phyloP scores from a whole-genome alignment of 2,329 filamentous ascomycete species.

The Paradendryphiella salina region DNA sequence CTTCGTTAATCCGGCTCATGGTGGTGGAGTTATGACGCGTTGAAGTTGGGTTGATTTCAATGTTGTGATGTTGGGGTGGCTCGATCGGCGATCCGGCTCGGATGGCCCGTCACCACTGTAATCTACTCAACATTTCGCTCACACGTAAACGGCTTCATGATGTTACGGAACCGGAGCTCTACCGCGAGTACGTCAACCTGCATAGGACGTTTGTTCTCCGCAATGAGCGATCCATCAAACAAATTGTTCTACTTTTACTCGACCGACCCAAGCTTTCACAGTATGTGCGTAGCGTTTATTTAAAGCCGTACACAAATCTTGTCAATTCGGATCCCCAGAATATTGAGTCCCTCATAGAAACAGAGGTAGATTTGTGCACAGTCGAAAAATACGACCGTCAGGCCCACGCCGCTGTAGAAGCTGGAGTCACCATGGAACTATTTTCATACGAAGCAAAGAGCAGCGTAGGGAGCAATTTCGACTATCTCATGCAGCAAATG shows the following conservation, averaged over 20 bases:
- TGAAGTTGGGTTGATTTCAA: too few relatives aligned
- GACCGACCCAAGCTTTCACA: background rate
- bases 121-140: conserved; percentile 16
- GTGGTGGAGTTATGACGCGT: too few relatives aligned
- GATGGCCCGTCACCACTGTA: too few relatives aligned
- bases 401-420: background rate
- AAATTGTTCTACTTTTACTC: background rate
- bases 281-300: background rate
- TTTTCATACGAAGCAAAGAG: background rate
- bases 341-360: background rate
- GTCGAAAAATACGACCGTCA: background rate
- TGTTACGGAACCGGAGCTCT: conserved; percentile 13
- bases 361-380: background rate
- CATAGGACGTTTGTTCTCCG: conserved; percentile 1
- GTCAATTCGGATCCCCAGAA: background rate
- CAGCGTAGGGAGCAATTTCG: background rate
- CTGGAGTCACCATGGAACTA: background rate
- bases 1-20: too few relatives aligned
- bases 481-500: background rate
- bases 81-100: too few relatives aligned
- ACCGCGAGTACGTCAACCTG: conserved; percentile 2
- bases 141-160: conserved; percentile 4
- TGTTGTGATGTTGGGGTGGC: too few relatives aligned
- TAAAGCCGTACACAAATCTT: background rate
- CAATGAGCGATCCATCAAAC: background rate